Percentiles rank a stretch among this genome's conserved stretches.
Evolutionary conservation across 2,329 filamentous ascomycete species (phyloP).

Genomic region (Chaetoscypha palmicola): DNA sequence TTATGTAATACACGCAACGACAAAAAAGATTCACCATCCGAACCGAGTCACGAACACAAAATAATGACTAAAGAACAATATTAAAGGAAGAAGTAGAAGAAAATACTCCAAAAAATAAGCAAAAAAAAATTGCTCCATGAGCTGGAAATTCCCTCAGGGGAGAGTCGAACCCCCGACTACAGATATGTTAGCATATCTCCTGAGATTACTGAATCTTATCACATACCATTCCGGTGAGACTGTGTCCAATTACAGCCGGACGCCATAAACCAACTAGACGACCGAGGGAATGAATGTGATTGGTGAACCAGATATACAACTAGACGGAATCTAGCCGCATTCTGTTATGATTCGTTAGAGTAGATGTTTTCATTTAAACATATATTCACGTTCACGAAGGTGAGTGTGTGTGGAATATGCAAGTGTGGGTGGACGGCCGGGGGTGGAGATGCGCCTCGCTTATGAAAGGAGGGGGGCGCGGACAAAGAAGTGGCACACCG

Average conservation of each 20-base stretch:
- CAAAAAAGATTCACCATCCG: no score
- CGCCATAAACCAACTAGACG: constrained; percentile 11
- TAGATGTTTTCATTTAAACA: not conserved
- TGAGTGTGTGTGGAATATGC: not conserved
- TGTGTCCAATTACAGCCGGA: constrained; percentile 8
- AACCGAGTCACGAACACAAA: no score
- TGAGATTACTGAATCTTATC: not conserved
- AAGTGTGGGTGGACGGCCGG: no score
- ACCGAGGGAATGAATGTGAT: constrained; percentile 5
- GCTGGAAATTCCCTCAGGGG: constrained; percentile 9
- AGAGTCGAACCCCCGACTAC: constrained; percentile 8
- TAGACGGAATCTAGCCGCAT: not conserved
- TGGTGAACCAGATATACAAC: no score
- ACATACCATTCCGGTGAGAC: constrained; percentile 9
- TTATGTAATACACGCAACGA: no score
- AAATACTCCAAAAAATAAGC: no score
- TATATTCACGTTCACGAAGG: not conserved
- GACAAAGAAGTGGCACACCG: no score
- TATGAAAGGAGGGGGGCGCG: no score
- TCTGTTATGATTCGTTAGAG: not conserved
- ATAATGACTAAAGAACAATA: no score
- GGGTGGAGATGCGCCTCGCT: no score
- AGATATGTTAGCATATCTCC: constrained; percentile 7
- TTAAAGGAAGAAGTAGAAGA: no score
- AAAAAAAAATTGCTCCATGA: no score